These are phyloP conservation scores for Suillus cothurnatus DNA, from an alignment of 768 basidiomycete genomes.

Conservation along the genomic window DNA sequence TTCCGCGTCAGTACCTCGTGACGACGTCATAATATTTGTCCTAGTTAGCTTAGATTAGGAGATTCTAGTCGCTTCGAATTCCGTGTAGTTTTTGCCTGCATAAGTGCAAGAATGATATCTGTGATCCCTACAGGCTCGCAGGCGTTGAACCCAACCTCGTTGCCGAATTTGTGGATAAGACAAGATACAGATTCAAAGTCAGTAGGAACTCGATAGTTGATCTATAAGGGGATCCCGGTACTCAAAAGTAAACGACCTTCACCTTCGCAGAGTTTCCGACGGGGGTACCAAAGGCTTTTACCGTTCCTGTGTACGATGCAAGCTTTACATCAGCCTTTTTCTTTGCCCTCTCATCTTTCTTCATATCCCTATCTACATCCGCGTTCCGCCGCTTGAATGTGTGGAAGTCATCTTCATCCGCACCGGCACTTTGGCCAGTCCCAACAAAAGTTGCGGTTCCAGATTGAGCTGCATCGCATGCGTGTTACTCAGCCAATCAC, in stretches of 20 bases:
- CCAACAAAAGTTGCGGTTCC: conserved; percentile 31
- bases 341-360: conserved; percentile 45
- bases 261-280: conserved; percentile 22
- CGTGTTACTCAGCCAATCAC: not conserved
- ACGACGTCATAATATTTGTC: not conserved
- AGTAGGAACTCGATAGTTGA: not conserved
- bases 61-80: not conserved
- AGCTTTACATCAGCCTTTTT: conserved; percentile 44
- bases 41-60: not conserved
- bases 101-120: too few relatives aligned
- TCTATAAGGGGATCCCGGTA: not conserved
- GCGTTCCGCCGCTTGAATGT: conserved; percentile 63
- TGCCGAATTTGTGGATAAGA: not conserved
- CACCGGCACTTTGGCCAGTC: conserved; percentile 57
- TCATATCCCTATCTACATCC: conserved; percentile 65
- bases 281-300: conserved; percentile 37
- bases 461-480: conserved; percentile 8
- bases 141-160: not conserved
- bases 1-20: not conserved
- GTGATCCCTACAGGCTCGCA: not conserved
- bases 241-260: conserved; percentile 52
- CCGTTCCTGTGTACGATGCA: conserved; percentile 44
- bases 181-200: not conserved
- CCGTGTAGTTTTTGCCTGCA: too few relatives aligned
- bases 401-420: conserved; percentile 97